Base-by-base conservation (phyloP, 1,284 basidiomycete genomes). In the Trichosporon sp. region DNA sequence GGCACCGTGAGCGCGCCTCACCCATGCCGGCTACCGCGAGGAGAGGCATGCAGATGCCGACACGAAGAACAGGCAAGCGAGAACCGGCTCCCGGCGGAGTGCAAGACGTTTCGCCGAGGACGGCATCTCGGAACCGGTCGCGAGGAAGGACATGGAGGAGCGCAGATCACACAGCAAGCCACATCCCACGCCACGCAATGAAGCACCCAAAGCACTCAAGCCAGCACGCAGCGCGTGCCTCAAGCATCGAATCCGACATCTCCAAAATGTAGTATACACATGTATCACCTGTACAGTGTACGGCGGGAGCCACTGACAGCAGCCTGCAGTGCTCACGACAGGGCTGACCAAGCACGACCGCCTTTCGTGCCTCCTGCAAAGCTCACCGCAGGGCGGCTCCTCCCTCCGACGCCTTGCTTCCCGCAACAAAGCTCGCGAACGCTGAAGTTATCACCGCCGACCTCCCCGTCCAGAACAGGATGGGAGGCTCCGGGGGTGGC, bases 1-100 rank as follows among this genome's bases (percentile, higher is more conserved):
- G 65, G 83, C 79, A 42, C 85, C 85, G 9, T 84, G 32, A 53
- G 34, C 29, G n/a, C 18, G 35, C 18, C 35, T 38, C 35, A 15
- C 32, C 32, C 32, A 32, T 5, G 32, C 32, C 32, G 5, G 32
- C 32, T 5, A 32, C 32, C 32, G 32, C 32, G 5, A 32, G 32
- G 5, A 9, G 5, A 4, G 9, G 32, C 32, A 9, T 4, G 5
- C 32, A 9, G 4, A 38, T 12, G 15, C 18, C 38, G 38, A 42
- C 38, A 18, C 38, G 18, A 42, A 15, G 38, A 42, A 42, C 38
- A 42, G 15, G 18, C 11, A n/a, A n/a, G 38, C 38, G 38, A n/a
- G 32, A 32, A 9, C 32, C 4, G 18, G 38, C 3, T n/a, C 15
- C 18, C 38, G 15, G 4, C 18, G 6, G 11, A 42, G 6, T n/a